Evolutionary conservation across 108 stramenopile species (phyloP).

Genomic region (Asterionellopsis glacialis): DNA sequence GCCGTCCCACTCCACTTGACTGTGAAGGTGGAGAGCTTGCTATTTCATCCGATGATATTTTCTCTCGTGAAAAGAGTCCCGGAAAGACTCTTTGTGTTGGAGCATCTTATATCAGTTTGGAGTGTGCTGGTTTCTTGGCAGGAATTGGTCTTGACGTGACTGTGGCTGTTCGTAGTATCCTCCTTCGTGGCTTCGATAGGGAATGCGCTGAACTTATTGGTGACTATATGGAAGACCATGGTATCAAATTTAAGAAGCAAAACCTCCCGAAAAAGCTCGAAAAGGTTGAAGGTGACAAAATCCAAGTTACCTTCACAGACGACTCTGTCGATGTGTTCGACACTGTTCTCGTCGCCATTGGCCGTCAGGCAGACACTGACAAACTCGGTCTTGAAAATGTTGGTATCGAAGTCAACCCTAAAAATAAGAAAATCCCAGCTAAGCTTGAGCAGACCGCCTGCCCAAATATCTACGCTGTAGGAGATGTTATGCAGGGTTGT

Average conservation of each 20-base stretch:
- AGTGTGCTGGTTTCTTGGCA: conserved; percentile 96
- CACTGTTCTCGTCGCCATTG: conserved; percentile 91
- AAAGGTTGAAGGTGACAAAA: conserved; percentile 65
- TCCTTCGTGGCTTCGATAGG: conserved; percentile 96
- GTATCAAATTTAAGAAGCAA: conserved; percentile 74
- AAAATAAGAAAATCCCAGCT: conserved; percentile 73
- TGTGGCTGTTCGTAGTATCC: conserved; percentile 92
- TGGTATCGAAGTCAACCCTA: conserved; percentile 66
- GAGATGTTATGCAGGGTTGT: conserved; percentile 93
- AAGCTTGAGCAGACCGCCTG: conserved; percentile 82
- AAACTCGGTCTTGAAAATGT: conserved; percentile 83
- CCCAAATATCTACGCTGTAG: conserved; percentile 96
- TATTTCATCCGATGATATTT: conserved; percentile 94
- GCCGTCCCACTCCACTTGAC: conserved; percentile 82
- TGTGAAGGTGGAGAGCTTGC: conserved; percentile 92
- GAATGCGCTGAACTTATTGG: conserved; percentile 90
- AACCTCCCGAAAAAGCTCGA: conserved; percentile 80
- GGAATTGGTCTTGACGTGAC: conserved; percentile 91
- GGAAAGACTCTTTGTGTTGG: conserved; percentile 96
- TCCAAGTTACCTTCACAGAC: conserved; percentile 87
- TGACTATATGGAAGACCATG: conserved; percentile 79
- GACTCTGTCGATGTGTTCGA: conserved; percentile 70
- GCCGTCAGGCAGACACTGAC: conserved; percentile 86
- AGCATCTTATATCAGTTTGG: conserved; percentile 95
- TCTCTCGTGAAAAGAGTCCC: conserved; percentile 84